phyloP scores from a whole-genome alignment of 108 stramenopile species.

The Pseudonitzschia pungens region DNA sequence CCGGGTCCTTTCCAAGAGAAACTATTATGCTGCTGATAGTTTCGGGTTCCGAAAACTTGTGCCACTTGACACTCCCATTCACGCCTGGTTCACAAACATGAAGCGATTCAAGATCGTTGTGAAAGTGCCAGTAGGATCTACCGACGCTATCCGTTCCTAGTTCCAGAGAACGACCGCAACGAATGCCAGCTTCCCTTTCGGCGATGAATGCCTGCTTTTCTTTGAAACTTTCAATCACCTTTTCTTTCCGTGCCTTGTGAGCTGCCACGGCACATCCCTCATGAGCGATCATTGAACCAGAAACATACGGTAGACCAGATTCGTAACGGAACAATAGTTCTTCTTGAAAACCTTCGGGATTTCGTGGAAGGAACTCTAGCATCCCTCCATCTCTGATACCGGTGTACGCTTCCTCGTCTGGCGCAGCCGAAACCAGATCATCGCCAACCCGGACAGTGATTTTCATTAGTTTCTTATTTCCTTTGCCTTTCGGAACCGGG shows the following conservation, averaged over 20 bases:
- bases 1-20: slow-evolving; percentile 61
- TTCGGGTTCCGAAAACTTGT: slow-evolving; percentile 63
- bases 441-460: slow-evolving; percentile 72
- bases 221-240: slow-evolving; percentile 49
- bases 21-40: slow-evolving; percentile 78
- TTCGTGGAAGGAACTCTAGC: slow-evolving; percentile 71
- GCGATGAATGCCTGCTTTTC: slow-evolving; percentile 38
- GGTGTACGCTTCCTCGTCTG: slow-evolving; percentile 33
- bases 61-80: slow-evolving; percentile 38
- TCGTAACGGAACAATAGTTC: slow-evolving; percentile 64
- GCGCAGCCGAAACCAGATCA: slow-evolving; percentile 55
- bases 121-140: slow-evolving; percentile 78
- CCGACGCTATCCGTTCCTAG: slow-evolving; percentile 64
- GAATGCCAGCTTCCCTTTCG: slow-evolving; percentile 57
- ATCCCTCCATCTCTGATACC: slow-evolving; percentile 59
- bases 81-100: slow-evolving; percentile 47
- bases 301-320: slow-evolving; percentile 59
- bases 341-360: slow-evolving; percentile 64
- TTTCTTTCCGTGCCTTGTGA: slow-evolving; percentile 69
- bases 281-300: slow-evolving; percentile 81
- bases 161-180: slow-evolving; percentile 76
- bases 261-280: slow-evolving; percentile 83
- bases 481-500: not conserved
- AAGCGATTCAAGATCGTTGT: slow-evolving; percentile 55
- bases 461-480: slow-evolving; percentile 36